Evolutionary conservation across 495 filamentous ascomycete genomes (phyloP).

Genomic region (Aspergillus incahuasiensis): DNA sequence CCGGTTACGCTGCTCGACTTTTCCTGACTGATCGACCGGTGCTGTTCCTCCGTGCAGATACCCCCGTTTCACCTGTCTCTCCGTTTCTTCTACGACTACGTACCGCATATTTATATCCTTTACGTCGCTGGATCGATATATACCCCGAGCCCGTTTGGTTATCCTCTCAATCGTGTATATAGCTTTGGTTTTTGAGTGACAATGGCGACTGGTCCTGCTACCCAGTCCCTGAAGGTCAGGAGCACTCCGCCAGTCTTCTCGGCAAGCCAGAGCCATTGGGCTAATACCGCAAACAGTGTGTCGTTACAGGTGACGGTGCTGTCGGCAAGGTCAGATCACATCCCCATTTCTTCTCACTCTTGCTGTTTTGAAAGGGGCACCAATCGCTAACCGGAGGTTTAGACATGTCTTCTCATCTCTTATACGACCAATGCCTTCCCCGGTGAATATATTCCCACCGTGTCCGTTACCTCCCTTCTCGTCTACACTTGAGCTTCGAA

Average conservation of each 20-base stretch:
- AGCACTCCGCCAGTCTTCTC: constrained; percentile 9
- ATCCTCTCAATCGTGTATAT: constrained; percentile 11
- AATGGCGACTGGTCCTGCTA: constrained; percentile 64
- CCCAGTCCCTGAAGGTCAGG: constrained; percentile 70
- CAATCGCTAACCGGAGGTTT: constrained; percentile 9
- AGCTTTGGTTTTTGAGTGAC: constrained; percentile 15
- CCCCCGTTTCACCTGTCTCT: constrained; percentile 15
- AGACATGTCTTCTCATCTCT: constrained; percentile 99
- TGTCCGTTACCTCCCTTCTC: constrained; percentile 58
- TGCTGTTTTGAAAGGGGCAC: background rate
- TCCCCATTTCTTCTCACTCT: background rate
- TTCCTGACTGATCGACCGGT: constrained; percentile 9
- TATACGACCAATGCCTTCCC: constrained; percentile 99
- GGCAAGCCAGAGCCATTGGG: constrained; percentile 24
- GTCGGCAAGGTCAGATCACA: constrained; percentile 81
- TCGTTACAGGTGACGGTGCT: constrained; percentile 97
- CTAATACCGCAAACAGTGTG: constrained; percentile 59
- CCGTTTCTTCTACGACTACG: constrained; percentile 8
- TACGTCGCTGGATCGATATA: constrained; percentile 14
- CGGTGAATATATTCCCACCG: constrained; percentile 97
- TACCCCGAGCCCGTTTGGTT: constrained; percentile 5
- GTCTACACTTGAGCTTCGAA: constrained; percentile 8
- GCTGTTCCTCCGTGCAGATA: constrained; percentile 14
- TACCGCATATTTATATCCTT: constrained; percentile 9
- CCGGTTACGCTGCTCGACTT: background rate